Percentiles rank a stretch among this genome's conserved stretches.
These are phyloP conservation scores for Manihot esculenta DNA, from an alignment of 441 rosid genomes.

Conservation along the genomic window DNA sequence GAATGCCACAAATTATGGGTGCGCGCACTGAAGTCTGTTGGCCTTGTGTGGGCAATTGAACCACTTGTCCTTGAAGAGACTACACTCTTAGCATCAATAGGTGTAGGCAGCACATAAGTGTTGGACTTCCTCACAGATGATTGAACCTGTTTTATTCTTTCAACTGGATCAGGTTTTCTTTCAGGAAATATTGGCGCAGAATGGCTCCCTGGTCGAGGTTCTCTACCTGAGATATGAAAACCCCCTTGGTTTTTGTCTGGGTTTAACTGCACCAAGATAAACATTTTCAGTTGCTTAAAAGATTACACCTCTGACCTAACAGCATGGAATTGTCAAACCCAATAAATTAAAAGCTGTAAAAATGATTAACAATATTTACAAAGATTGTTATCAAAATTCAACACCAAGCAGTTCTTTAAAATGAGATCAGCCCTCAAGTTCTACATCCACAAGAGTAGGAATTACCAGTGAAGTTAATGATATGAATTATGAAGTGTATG, in stretches of 20 bases:
- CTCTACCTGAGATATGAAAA: constrained; percentile 37
- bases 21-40: constrained; percentile 43
- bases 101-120: constrained; percentile 85
- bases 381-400: background rate
- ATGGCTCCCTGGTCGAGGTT: constrained; percentile 57
- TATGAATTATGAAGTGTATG: background rate
- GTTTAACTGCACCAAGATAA: constrained; percentile 42
- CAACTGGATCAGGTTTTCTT: constrained; percentile 60
- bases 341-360: background rate
- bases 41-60: constrained; percentile 45
- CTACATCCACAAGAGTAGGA: background rate
- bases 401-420: background rate
- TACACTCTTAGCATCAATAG: constrained; percentile 50
- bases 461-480: background rate
- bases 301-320: background rate
- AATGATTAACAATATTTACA: background rate
- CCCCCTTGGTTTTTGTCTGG: constrained; percentile 51
- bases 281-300: constrained; percentile 1
- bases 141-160: constrained; percentile 54
- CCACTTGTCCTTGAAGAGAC: constrained; percentile 41
- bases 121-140: constrained; percentile 44
- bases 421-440: background rate
- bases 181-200: constrained; percentile 91
- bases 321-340: background rate
- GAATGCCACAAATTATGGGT: constrained; percentile 67